Evolutionary conservation across 1,139 yeast species (phyloP), one percentile per base, ranked within the genome.

Genomic region (Pichia kudriavzevii): DNA sequence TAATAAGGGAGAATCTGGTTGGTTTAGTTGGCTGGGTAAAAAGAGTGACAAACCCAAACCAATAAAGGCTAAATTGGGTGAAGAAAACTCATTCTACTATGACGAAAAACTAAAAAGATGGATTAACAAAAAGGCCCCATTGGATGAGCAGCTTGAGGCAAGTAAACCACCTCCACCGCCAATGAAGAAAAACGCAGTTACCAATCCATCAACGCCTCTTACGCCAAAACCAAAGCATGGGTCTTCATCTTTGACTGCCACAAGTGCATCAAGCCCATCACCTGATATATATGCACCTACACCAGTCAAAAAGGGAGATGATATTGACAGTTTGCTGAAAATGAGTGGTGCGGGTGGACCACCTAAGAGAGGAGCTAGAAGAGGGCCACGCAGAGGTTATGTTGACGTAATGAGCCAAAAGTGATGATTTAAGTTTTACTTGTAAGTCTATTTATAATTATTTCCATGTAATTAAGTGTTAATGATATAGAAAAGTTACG

Each of bases 21-120:
- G 79, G 79, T 66, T 73, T 47, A 61, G 69, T 13, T 72, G 76
- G 69, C 58, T 67, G 19, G 60, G 63, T 12, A 56, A 45, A 28
- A 50, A 56, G 30, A 63, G 64, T 33, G 72, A 75, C 35, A 79
- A 76, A 32, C 79, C 74, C 39, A 80, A 82, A 28, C 83, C 81
- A 53, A 83, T 93, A 1, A 72, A 75, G 47, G 97, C 96, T 22
- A 87, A 91, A 50, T 63, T 91, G 43, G 98, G 98, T 8, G 87
- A 82, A 39, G 73, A 76, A 44, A 81, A 69, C 52, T 66, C 72
- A 25, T 80, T 91, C 50, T 74, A 74, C 48, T 93, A 76, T 55
- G 95, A 88, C 59, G 93, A 84, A 49, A 75, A 80, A 42, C 70
- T 83, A 52, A 79, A 81, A 53, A 70, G 95, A 52, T 91, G 96